Evolutionary conservation across 2,329 filamentous ascomycete species (phyloP).

Genomic region (Apiospora hydei): DNA sequence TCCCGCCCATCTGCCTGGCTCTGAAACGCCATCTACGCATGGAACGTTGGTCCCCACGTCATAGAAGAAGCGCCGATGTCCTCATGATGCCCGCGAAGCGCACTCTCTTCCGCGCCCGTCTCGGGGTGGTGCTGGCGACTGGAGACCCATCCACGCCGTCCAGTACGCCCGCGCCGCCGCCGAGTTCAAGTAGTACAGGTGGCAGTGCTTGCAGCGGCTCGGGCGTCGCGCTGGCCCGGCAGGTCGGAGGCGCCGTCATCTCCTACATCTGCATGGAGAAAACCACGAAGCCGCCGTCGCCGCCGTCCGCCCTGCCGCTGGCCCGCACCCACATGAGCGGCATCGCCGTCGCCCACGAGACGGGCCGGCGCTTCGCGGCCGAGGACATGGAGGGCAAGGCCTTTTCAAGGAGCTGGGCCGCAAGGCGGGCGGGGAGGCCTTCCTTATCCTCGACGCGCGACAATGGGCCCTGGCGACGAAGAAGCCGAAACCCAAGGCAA

Average conservation of each 20-base stretch:
- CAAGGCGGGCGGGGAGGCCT: conserved; percentile 7
- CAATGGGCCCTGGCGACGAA: neutral
- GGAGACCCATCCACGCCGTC: neutral
- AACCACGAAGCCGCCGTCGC: neutral
- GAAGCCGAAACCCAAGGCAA: neutral
- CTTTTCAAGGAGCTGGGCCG: neutral
- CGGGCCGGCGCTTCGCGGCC: neutral
- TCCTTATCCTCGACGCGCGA: neutral
- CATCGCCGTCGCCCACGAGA: neutral
- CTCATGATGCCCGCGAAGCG: neutral
- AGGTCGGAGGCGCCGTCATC: neutral
- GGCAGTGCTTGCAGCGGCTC: neutral
- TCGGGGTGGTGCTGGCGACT: neutral
- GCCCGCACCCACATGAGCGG: neutral
- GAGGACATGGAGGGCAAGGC: neutral
- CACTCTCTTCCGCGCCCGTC: neutral
- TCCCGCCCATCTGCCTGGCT: neutral
- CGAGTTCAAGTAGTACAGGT: neutral
- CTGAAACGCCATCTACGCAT: neutral
- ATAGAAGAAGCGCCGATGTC: neutral
- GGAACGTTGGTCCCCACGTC: neutral
- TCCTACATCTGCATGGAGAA: neutral
- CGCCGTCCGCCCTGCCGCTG: neutral
- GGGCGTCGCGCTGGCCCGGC: neutral
- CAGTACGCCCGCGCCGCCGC: neutral